Evolutionary conservation across 1,284 basidiomycete genomes (phyloP).

Genomic region (Ustilago vetiveriae): DNA sequence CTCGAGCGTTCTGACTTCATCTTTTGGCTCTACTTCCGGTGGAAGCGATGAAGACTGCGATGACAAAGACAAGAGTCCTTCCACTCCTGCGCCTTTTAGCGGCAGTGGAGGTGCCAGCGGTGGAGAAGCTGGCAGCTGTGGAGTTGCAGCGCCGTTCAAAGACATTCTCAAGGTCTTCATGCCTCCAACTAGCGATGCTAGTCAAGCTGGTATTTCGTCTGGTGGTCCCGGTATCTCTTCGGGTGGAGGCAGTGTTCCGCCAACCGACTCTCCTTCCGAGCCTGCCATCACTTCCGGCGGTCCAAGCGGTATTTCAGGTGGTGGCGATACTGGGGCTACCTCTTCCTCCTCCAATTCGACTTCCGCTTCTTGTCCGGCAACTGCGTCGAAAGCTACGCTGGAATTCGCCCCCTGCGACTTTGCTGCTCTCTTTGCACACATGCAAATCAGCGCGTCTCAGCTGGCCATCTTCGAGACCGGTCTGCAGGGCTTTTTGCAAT

Average conservation of each 20-base stretch:
- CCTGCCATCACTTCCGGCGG: slow-evolving; percentile 10
- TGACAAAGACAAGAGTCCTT: too few relatives aligned
- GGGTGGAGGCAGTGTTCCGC: slow-evolving; percentile 4
- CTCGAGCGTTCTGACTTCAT: too few relatives aligned
- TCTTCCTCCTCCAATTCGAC: background rate
- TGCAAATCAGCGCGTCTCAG: slow-evolving; percentile 26
- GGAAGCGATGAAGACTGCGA: too few relatives aligned
- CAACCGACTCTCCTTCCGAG: too few relatives aligned
- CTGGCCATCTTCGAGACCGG: slow-evolving; percentile 28
- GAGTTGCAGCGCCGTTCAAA: slow-evolving; percentile 8
- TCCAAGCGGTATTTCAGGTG: background rate
- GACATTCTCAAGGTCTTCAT: slow-evolving; percentile 19
- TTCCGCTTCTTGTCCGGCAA: slow-evolving; percentile 11
- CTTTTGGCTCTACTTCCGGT: too few relatives aligned
- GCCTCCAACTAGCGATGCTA: background rate
- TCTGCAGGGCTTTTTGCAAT: background rate
- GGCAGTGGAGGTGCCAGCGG: background rate
- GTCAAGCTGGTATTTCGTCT: background rate
- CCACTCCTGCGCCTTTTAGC: too few relatives aligned
- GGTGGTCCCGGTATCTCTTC: slow-evolving; percentile 5
- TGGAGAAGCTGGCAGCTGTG: slow-evolving; percentile 4
- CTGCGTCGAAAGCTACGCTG: slow-evolving; percentile 4
- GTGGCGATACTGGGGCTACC: background rate
- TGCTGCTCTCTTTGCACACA: slow-evolving; percentile 10
- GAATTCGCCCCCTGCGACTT: slow-evolving; percentile 28